Evolutionary conservation across 345 rosid genomes (phyloP).

Genomic region (Salix arbutifolia): DNA sequence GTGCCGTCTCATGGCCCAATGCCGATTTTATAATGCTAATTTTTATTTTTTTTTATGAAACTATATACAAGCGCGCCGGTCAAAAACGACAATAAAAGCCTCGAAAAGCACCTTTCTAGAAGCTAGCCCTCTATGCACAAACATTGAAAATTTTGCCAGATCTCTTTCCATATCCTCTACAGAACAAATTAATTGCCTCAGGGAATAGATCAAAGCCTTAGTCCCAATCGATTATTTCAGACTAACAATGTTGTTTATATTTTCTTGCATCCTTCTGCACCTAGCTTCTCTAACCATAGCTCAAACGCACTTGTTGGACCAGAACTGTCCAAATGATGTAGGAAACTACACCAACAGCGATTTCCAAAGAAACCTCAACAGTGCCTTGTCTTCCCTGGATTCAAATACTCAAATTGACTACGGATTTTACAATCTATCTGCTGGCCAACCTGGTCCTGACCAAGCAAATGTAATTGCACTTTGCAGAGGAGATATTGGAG

Average conservation of each 20-base stretch:
- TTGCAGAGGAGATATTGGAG: constrained; percentile 13
- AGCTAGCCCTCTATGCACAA: too few species aligned
- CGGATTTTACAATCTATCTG: constrained; percentile 13
- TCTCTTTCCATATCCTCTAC: too few species aligned
- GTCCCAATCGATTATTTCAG: not conserved
- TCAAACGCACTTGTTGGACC: not conserved
- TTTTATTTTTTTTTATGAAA: too few species aligned
- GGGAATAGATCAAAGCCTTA: not conserved
- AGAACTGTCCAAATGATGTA: not conserved
- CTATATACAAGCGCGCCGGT: too few species aligned
- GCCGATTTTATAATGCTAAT: too few species aligned
- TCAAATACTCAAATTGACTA: not conserved
- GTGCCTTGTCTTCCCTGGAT: constrained; percentile 5
- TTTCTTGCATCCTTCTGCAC: not conserved
- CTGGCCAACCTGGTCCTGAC: constrained; percentile 10
- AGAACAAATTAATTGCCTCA: too few species aligned
- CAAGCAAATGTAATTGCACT: constrained; percentile 18
- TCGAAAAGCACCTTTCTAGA: too few species aligned
- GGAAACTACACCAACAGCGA: constrained; percentile 21
- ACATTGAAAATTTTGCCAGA: too few species aligned
- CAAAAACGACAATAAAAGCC: too few species aligned
- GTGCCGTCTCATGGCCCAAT: too few species aligned
- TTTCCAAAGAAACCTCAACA: constrained; percentile 17
- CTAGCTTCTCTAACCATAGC: constrained; percentile 4
- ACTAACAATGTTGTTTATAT: not conserved